Evolutionary conservation across 805 yeast genomes (phyloP).

Genomic region (Kodamaea kakaduensis): DNA sequence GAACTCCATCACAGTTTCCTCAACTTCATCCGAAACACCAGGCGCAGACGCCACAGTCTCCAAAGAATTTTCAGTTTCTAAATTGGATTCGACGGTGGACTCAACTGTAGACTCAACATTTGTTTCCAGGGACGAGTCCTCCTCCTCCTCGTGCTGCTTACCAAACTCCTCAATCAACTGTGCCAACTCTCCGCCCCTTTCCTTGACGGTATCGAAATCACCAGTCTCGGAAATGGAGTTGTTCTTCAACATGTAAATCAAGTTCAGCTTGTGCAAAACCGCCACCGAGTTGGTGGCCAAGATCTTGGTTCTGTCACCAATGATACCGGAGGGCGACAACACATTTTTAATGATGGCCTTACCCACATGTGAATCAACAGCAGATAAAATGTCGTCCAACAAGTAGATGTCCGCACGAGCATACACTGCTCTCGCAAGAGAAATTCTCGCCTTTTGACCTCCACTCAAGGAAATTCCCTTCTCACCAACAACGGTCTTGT

Average conservation of each 20-base stretch:
- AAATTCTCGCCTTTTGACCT: slow-evolving; percentile 41
- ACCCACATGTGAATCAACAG: slow-evolving; percentile 43
- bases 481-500: slow-evolving; percentile 41
- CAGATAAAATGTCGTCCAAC: slow-evolving; percentile 41
- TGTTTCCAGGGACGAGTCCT: slow-evolving; percentile 2
- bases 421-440: slow-evolving; percentile 41
- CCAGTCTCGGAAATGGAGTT: slow-evolving; percentile 32
- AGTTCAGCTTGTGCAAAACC: slow-evolving; percentile 32
- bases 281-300: slow-evolving; percentile 39
- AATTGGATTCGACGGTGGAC: not conserved
- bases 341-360: slow-evolving; percentile 30
- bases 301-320: slow-evolving; percentile 31
- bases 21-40: slow-evolving; percentile 2
- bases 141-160: slow-evolving; percentile 10
- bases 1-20: slow-evolving; percentile 7
- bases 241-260: slow-evolving; percentile 27
- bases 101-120: slow-evolving; percentile 1
- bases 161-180: slow-evolving; percentile 22
- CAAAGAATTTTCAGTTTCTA: too few species aligned
- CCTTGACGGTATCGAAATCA: slow-evolving; percentile 18
- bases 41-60: too few species aligned
- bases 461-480: slow-evolving; percentile 42
- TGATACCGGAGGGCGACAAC: slow-evolving; percentile 28
- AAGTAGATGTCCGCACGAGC: slow-evolving; percentile 37
- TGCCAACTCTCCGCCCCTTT: slow-evolving; percentile 18